Conservation (phyloP, 176 grass and related monocot species). For the Oryza rufipogon region DNA sequence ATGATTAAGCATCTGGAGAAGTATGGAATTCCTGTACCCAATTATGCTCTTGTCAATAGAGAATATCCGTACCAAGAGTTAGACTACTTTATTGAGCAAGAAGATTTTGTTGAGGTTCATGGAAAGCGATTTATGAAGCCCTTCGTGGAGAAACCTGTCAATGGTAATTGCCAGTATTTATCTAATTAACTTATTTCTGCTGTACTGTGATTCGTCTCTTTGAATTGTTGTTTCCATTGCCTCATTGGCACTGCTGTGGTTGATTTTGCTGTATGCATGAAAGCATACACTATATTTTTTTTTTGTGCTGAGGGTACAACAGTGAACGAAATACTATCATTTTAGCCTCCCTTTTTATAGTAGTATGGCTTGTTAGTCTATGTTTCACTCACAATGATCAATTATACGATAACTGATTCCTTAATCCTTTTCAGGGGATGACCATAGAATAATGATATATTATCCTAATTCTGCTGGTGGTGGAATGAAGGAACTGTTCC, state of each 20-base stretch:
- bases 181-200: conserved; percentile 4
- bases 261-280: conserved; percentile 15
- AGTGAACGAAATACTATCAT: neutral
- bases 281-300: neutral
- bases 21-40: conserved; percentile 87
- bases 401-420: neutral
- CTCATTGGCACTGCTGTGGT: conserved; percentile 4
- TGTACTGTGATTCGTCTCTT: neutral
- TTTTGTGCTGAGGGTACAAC: conserved; percentile 13
- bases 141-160: conserved; percentile 98
- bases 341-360: conserved; percentile 28
- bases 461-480: conserved; percentile 98
- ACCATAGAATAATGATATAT: conserved; percentile 99
- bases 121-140: conserved; percentile 91
- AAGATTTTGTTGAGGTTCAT: conserved; percentile 95
- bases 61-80: conserved; percentile 95
- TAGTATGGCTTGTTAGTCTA: neutral
- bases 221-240: conserved; percentile 11
- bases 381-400: neutral
- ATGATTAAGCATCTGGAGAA: conserved; percentile 76
- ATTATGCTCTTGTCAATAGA: conserved; percentile 92
- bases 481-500: conserved; percentile 97
- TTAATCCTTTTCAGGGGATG: conserved; percentile 62
- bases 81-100: conserved; percentile 93
- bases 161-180: conserved; percentile 62